phyloP scores from a whole-genome alignment of 129 eudicot genomes.

The Arctium lappa region DNA sequence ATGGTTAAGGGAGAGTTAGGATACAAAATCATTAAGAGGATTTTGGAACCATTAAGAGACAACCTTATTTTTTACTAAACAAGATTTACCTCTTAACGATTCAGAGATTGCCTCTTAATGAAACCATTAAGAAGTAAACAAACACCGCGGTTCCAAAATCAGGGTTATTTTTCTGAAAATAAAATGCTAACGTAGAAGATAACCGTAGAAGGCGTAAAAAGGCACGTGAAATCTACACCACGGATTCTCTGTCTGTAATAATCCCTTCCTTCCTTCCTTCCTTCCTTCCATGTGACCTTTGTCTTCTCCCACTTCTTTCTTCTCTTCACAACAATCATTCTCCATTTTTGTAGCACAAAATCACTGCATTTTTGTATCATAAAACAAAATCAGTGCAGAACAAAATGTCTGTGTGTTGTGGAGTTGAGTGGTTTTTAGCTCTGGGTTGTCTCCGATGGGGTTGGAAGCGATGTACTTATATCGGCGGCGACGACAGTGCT shows the following conservation, averaged over 20 bases:
- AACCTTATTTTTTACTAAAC: too few relatives aligned
- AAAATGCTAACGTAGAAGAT: too few relatives aligned
- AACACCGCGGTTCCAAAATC: too few relatives aligned
- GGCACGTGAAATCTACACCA: not conserved
- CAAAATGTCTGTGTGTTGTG: conserved; percentile 71
- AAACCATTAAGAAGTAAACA: too few relatives aligned
- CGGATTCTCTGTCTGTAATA: not conserved
- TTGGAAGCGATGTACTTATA: conserved; percentile 86
- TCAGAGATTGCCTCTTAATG: too few relatives aligned
- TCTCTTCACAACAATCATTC: not conserved
- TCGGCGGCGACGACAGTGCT: conserved; percentile 84
- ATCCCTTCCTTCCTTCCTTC: conserved; percentile 18
- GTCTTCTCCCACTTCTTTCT: not conserved
- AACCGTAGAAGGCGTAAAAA: too few relatives aligned
- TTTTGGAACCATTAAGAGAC: too few relatives aligned
- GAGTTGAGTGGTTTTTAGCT: conserved; percentile 69
- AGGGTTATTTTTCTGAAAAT: too few relatives aligned
- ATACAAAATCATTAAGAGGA: too few relatives aligned
- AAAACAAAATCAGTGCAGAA: too few relatives aligned
- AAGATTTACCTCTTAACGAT: too few relatives aligned
- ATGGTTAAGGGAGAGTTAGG: too few relatives aligned
- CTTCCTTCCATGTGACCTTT: not conserved
- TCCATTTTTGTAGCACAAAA: not conserved
- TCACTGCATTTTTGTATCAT: not conserved
- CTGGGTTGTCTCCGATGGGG: conserved; percentile 79